These are phyloP conservation scores for Fonsecaea erecta DNA, from an alignment of 2,329 filamentous ascomycete genomes.

Conservation along the genomic window DNA sequence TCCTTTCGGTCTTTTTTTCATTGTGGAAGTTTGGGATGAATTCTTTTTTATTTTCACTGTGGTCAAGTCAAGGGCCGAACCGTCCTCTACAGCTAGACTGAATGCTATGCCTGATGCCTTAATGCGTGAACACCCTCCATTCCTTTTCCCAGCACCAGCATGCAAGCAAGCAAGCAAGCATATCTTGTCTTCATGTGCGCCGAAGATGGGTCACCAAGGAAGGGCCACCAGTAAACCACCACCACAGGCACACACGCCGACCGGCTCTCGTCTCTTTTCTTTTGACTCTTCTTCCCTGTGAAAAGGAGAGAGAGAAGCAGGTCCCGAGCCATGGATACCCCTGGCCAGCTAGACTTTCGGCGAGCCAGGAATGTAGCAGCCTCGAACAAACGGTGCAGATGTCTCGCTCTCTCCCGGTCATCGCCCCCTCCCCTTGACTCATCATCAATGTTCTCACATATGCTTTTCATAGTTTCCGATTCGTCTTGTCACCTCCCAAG, in stretches of 20 bases:
- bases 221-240: neutral
- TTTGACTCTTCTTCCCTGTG: neutral
- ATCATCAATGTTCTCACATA: neutral
- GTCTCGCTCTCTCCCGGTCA: neutral
- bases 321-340: neutral
- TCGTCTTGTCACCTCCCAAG: neutral
- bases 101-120: neutral
- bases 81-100: conserved; percentile 1
- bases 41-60: neutral
- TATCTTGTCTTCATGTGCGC: neutral
- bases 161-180: too few relatives aligned
- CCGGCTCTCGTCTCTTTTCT: neutral
- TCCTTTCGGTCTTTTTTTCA: too few relatives aligned
- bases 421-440: neutral
- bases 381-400: neutral
- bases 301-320: neutral
- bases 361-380: neutral
- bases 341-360: neutral
- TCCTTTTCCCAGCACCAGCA: neutral
- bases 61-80: too few relatives aligned
- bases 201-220: neutral
- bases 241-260: neutral
- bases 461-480: neutral
- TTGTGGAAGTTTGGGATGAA: neutral
- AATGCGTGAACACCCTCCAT: neutral